Evolutionary conservation across 129 eudicot species (phyloP), one percentile per base, ranked within the genome.

Genomic region (Erigeron canadensis): DNA sequence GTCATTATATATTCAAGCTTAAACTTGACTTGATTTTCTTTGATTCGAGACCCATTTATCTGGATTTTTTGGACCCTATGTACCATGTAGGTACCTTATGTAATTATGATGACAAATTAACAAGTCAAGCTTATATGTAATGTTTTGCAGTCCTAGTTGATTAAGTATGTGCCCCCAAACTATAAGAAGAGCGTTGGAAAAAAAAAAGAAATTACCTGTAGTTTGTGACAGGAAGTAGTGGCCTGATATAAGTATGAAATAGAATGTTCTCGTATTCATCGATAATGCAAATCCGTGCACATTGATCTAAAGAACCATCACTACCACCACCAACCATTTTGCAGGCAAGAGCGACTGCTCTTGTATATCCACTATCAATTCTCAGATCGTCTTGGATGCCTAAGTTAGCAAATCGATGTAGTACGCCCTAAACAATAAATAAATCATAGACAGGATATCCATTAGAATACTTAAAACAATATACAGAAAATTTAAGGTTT

Each of bases 261-360:
- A 90, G 67, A 38, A 88, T 81, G 74, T 79, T 90, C 58, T 95
- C 96, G 43, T 75, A 53, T 80, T 95, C 99, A 71, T 95, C 99
- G 28, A 86, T 81, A 48, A 95, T 87, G 80, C 99, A 95, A 66
- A 95, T 87, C 67, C 96, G 84, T 44, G 91, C 96, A 78, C 97
- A 95, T 37, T 90, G 81, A 80, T 95, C 99, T 40, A 90, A 61
- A 56, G 99, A 86, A 38, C 97, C 99, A 80, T 95, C 99, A 65
- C 96, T 87, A n/a, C 97, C 97, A 63, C 97, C 99, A 10, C 99
- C 99, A 47, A 95, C 99, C 99, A 87, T 88, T 78, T 90, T 95
- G 86, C 99, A 87, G 6, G 94, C 96, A 63, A 95, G 89, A 15
- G 96, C 85, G 65, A 94, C 92, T 71, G 77, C 91, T 74, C 73